Evolutionary conservation across 176 grass and related monocot genomes (phyloP).

Genomic region (Pontederia crassipes): DNA sequence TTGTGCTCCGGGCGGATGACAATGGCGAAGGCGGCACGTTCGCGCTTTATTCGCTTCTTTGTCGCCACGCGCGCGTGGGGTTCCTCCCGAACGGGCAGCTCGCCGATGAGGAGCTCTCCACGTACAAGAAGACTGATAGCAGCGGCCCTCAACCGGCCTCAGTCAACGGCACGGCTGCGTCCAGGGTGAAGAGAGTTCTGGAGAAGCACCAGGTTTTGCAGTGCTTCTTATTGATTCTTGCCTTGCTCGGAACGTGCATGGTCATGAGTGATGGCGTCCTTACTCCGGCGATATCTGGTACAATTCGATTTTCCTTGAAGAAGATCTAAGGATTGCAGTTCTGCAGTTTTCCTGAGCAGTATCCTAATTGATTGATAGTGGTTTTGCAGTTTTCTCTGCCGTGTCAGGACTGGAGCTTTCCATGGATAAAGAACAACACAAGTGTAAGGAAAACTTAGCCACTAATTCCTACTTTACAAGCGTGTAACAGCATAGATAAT

Average conservation of each 20-base stretch:
- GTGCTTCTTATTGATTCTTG: conserved; percentile 52
- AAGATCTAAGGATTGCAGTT: background rate
- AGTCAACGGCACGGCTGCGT: conserved; percentile 1
- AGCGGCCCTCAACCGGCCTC: conserved; percentile 9
- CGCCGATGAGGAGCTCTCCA: conserved; percentile 26
- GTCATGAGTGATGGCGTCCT: conserved; percentile 86
- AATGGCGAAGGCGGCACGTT: conserved; percentile 90
- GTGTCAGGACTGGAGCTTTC: conserved; percentile 82
- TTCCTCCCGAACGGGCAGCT: conserved; percentile 55
- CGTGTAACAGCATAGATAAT: too few relatives aligned
- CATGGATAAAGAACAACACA: conserved; percentile 78
- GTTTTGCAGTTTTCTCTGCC: conserved; percentile 71
- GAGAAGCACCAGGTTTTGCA: conserved; percentile 63
- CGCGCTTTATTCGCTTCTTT: conserved; percentile 84
- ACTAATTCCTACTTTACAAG: background rate
- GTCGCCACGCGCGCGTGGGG: conserved; percentile 66
- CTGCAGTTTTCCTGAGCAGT: background rate
- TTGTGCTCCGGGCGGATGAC: conserved; percentile 86
- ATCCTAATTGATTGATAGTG: conserved; percentile 16
- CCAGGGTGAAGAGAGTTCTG: conserved; percentile 40
- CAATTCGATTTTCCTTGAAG: background rate
- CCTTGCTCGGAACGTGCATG: conserved; percentile 75
- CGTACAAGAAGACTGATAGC: conserved; percentile 23
- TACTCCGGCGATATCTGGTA: conserved; percentile 81
- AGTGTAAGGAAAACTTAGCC: conserved; percentile 47